Base-by-base conservation (phyloP, 805 yeast genomes). In the Blastobotrys attinorum region DNA sequence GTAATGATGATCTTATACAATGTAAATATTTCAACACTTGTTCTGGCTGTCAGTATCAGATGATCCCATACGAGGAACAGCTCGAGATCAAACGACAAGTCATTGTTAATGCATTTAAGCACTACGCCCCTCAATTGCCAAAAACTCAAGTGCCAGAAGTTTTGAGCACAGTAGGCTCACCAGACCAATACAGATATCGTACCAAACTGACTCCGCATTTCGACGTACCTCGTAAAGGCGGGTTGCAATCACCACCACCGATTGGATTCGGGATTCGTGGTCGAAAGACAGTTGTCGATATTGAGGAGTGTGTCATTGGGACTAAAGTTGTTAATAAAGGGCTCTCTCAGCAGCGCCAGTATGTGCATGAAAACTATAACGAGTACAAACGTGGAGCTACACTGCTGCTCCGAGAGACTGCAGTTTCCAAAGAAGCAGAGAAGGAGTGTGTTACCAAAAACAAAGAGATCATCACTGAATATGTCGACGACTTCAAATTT, bases 171-270 rank as follows among this genome's bases (percentile, higher is more conserved):
- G 75, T 81, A 32, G 75, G 79, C 4, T 84, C 95, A 8, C 98
- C 98, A 3, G 65, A 77, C 45, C 72, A 80, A 52, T 83, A 72
- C 59, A 70, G 72, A 31, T 92, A 92, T 64, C 72, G 98, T 59
- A 92, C 98, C 0, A 92, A 92, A 59, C 72, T 92, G 34, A 92
- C 98, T 0, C 98, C 98, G 3, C 98, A 92, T 65, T 92, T 89
- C 63, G 88, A 83, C 56, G 65, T 85, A 31, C 92, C 94, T 20
- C 73, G 78, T 56, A 67, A 63, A 38, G 48, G 59, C 10, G 65
- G 65, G 40, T 48, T 48, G 10, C 49, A 48, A 20, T 47, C 48
- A n/a, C 66, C 70, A 10, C 96, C 96, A 15, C 76, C 84, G 13
- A 69, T 92, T 45, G 98, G 98, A 1, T 92, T 90, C 66, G 95